phyloP scores from a whole-genome alignment of 2,329 filamentous ascomycete species.

The Amauroascus niger region DNA sequence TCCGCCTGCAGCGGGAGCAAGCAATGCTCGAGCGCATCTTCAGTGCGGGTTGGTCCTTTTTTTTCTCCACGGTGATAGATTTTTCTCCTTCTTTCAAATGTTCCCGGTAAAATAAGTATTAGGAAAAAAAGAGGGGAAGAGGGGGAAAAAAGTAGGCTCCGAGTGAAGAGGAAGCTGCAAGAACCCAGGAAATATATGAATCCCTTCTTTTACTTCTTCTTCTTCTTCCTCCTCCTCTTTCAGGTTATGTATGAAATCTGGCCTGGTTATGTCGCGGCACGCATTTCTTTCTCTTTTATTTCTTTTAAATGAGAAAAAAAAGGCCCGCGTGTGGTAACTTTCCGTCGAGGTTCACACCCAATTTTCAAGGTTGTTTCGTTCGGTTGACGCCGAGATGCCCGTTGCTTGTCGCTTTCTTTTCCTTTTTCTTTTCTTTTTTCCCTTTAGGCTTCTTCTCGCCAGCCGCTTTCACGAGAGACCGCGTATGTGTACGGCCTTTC shows the following conservation, averaged over 20 bases:
- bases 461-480: neutral
- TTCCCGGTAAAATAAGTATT: conserved; percentile 7
- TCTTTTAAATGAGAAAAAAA: neutral
- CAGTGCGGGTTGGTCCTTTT: conserved; percentile 24
- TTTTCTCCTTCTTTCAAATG: too few species aligned
- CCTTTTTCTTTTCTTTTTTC: neutral
- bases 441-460: neutral
- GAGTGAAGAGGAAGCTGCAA: neutral
- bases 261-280: neutral
- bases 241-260: neutral
- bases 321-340: neutral
- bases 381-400: neutral
- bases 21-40: conserved; percentile 70
- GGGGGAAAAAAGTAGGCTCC: neutral
- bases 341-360: neutral
- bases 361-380: neutral
- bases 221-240: neutral
- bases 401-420: neutral
- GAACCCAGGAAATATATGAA: too few species aligned
- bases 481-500: neutral
- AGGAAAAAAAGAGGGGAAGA: conserved; percentile 14
- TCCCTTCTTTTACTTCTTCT: too few species aligned
- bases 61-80: conserved; percentile 17
- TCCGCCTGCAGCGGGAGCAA: conserved; percentile 63
- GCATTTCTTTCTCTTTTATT: conserved; percentile 1